Evolutionary conservation across 495 filamentous ascomycete species (phyloP), one percentile per base, ranked within the genome.

Genomic region (Annulohypoxylon stygium): DNA sequence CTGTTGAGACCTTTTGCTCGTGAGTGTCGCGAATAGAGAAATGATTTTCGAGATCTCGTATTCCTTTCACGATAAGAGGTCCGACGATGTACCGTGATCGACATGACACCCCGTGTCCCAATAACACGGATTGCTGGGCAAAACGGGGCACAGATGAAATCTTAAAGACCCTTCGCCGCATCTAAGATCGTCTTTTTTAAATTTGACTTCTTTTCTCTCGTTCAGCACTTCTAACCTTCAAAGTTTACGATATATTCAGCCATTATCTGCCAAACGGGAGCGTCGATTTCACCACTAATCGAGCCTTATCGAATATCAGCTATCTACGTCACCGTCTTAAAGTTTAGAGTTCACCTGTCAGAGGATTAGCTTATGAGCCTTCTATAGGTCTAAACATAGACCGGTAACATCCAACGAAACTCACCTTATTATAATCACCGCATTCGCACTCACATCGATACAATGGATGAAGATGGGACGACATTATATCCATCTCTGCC

Each of bases 21-120:
- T 43, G 48, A 18, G 51, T 71, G 55, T 54, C 63, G 50, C 50
- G 9, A 67, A 70, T 70, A 41, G 43, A 66, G 63, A 34, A 75
- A 67, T 43, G 72, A 70, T 75, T 68, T 60, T 68, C 72, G 30
- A 65, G 58, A 48, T 9, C 62, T 75, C 72, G 72, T 75, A 75
- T 75, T 75, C 36, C 51, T n/a, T 61, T 61, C 66, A 61, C 50
- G 25, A 47, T 36, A 54, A 54, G 50, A 26, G 26, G 50, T 5
- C 58, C 67, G 37, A 70, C 63, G 50, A 67, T 67, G 34, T 51
- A 59, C 64, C 59, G 54, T 57, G 72, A 70, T 70, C 63, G 63
- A 70, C 72, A 70, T 62, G 62, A 39, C 36, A 64, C 72, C 51
- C 58, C 61, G 50, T 70, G 50, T 58, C 41, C 30, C 20, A 34